A percentile compares a stretch with the other conserved stretches of the same genome.
Conservation (phyloP, 1,284 basidiomycete genomes). For the Tilletiopsis washingtonensis region DNA sequence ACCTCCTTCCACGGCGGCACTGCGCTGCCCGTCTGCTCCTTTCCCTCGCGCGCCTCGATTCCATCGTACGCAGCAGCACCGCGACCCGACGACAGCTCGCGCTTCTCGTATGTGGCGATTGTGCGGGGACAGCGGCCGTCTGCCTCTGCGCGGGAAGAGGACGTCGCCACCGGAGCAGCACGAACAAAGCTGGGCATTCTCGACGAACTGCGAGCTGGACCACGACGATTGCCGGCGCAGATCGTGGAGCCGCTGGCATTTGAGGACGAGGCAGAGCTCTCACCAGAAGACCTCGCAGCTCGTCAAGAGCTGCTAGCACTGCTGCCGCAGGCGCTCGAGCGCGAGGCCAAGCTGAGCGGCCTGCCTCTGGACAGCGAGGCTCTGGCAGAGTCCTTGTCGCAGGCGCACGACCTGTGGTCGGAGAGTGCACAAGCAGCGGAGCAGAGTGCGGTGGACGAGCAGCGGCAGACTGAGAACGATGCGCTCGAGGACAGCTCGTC, state of each 20-base stretch:
- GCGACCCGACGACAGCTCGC: slow-evolving; percentile 72
- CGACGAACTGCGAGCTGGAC: slow-evolving; percentile 25
- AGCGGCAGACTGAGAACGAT: no score
- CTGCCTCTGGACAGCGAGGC: neutral
- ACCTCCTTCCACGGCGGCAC: neutral
- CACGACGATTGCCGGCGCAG: no score
- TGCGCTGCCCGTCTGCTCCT: neutral
- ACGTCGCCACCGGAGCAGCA: slow-evolving; percentile 9
- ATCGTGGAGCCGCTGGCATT: neutral
- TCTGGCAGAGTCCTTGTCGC: neutral
- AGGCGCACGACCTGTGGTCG: neutral
- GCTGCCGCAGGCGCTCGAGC: slow-evolving; percentile 18
- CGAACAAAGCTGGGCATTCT: slow-evolving; percentile 25
- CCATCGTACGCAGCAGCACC: neutral
- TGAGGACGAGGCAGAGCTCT: slow-evolving; percentile 14
- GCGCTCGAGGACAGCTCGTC: no score
- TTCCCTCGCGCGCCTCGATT: neutral
- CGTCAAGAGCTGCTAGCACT: slow-evolving; percentile 16
- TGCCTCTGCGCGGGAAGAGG: neutral
- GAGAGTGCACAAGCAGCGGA: neutral
- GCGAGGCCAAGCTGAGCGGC: slow-evolving; percentile 4
- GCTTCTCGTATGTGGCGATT: slow-evolving; percentile 87
- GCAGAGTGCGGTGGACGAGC: no score
- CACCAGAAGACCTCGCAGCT: neutral
- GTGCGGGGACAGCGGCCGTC: no score